Evolutionary conservation across 768 basidiomycete genomes (phyloP).

Genomic region (Hericium erinaceus): DNA sequence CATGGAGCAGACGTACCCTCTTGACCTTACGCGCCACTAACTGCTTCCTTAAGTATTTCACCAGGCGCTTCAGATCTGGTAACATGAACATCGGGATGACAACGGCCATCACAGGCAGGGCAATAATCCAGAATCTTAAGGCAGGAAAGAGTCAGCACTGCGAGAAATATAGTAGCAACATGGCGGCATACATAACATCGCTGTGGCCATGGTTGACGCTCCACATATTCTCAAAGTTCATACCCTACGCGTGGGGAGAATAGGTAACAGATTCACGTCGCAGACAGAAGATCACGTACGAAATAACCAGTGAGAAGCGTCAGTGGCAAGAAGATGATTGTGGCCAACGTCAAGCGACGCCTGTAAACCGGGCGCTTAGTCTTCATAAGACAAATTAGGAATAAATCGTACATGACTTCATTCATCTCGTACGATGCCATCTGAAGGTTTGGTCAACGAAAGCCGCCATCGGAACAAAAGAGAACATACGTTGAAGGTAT

Average conservation of each 20-base stretch:
- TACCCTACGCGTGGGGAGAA: constrained; percentile 33
- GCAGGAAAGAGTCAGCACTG: background rate
- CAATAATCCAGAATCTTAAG: constrained; percentile 57
- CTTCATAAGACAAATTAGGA: background rate
- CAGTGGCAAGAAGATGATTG: constrained; percentile 63
- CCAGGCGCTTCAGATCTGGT: constrained; percentile 37
- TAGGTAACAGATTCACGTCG: background rate
- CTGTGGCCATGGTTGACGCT: constrained; percentile 29
- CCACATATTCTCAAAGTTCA: constrained; percentile 55
- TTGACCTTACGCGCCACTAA: constrained; percentile 21
- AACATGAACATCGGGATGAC: constrained; percentile 45
- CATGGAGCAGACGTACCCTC: constrained; percentile 20
- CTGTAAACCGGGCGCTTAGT: constrained; percentile 25
- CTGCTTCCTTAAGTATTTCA: constrained; percentile 39
- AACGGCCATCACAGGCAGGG: constrained; percentile 47
- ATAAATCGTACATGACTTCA: constrained; percentile 48
- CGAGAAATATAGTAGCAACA: background rate
- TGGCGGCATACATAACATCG: constrained; percentile 14
- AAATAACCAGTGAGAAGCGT: constrained; percentile 68
- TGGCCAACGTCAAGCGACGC: constrained; percentile 55
- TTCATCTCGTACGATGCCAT: constrained; percentile 71
- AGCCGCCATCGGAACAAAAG: background rate
- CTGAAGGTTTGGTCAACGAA: constrained; percentile 23
- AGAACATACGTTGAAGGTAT: constrained; percentile 59
- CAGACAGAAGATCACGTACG: constrained; percentile 28